These are phyloP conservation scores for Amphichorda felina DNA, from an alignment of 2,329 filamentous ascomycete genomes.

Conservation along the genomic window DNA sequence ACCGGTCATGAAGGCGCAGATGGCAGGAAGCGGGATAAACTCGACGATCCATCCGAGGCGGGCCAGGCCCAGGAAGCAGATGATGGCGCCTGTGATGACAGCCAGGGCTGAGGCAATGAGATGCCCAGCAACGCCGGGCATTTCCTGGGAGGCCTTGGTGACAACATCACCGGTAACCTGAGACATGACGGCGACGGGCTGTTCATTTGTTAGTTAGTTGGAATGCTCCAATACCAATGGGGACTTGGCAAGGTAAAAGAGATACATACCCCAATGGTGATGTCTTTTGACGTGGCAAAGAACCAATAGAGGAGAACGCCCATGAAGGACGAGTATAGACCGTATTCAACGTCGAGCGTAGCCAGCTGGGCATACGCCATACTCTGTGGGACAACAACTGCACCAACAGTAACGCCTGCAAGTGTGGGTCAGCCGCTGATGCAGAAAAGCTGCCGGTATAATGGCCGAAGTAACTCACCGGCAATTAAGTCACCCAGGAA, in stretches of 20 bases:
- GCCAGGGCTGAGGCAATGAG: conserved; percentile 35
- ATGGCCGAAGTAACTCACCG: conserved; percentile 15
- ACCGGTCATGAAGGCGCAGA: conserved; percentile 43
- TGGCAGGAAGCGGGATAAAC: conserved; percentile 39
- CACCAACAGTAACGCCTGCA: conserved; percentile 32
- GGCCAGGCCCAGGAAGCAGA: conserved; percentile 35
- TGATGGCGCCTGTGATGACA: conserved; percentile 33
- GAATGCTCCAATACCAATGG: no score
- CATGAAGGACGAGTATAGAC: conserved; percentile 72
- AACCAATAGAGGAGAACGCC: conserved; percentile 94
- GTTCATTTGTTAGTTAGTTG: conserved; percentile 4
- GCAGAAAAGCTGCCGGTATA: neutral
- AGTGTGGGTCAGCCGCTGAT: neutral
- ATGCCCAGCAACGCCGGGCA: conserved; percentile 26
- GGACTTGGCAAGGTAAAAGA: neutral
- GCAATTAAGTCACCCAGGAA: conserved; percentile 33
- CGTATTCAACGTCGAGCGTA: conserved; percentile 34
- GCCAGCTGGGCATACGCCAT: conserved; percentile 42
- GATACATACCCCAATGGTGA: conserved; percentile 68
- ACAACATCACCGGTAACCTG: conserved; percentile 38
- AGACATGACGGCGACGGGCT: conserved; percentile 44
- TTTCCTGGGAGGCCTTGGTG: conserved; percentile 18
- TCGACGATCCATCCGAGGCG: conserved; percentile 42
- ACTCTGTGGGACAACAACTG: conserved; percentile 40
- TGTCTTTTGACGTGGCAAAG: conserved; percentile 88